phyloP scores from a whole-genome alignment of 768 basidiomycete species.

The Pleurotus giganteus region DNA sequence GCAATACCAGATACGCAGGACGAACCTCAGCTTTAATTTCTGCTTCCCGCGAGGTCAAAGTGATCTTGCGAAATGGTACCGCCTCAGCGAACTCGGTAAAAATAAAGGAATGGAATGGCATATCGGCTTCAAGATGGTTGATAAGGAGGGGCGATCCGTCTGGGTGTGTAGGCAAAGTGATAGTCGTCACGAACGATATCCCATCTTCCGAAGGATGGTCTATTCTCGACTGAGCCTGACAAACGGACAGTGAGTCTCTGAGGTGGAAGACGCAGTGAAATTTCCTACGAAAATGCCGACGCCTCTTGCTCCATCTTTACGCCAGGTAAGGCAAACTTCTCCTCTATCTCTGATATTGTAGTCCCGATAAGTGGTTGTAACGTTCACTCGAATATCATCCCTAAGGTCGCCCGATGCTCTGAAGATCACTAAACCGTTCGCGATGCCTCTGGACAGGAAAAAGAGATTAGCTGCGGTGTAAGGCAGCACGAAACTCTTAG shows the following conservation, averaged over 20 bases:
- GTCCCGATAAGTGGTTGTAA: conserved; percentile 20
- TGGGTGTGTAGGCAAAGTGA: conserved; percentile 34
- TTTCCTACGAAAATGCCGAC: conserved; percentile 35
- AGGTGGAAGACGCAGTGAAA: not conserved
- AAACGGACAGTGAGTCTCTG: not conserved
- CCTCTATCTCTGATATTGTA: conserved; percentile 19
- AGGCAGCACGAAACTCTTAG: no score
- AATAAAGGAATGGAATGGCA: conserved; percentile 39
- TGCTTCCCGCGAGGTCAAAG: conserved; percentile 32
- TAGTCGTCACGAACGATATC: conserved; percentile 9
- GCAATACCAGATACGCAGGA: conserved; percentile 19
- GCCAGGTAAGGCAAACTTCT: conserved; percentile 26
- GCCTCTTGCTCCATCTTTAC: conserved; percentile 24
- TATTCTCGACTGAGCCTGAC: not conserved
- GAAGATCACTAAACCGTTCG: not conserved
- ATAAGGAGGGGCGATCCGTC: conserved; percentile 26
- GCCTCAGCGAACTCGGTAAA: conserved; percentile 33
- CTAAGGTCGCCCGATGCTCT: conserved; percentile 16
- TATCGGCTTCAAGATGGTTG: conserved; percentile 40
- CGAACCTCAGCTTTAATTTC: conserved; percentile 30
- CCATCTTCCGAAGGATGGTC: not conserved
- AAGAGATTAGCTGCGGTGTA: not conserved
- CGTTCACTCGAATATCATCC: conserved; percentile 23
- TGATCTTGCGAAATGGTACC: conserved; percentile 38
- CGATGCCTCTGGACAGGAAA: not conserved